Conservation (phyloP, 169 alveolate genomes). For the Ichthyophthirius multifiliis region DNA sequence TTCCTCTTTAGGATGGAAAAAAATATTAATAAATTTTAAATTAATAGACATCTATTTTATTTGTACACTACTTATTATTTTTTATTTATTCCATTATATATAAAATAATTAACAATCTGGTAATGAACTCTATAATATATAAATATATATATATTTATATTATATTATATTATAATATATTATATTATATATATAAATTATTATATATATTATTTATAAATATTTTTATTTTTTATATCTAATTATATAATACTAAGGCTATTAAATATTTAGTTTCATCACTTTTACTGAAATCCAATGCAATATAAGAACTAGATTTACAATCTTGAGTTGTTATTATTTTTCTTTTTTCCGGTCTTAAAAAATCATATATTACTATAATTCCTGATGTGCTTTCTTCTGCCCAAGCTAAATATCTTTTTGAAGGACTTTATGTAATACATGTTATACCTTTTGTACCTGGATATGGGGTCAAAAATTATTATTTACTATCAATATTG, state of each 20-base stretch:
- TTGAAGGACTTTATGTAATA: neutral
- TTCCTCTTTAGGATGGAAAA: constrained; percentile 44
- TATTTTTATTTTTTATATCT: neutral
- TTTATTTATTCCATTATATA: neutral
- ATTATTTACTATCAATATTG: neutral
- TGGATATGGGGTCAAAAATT: neutral
- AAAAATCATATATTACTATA: no score
- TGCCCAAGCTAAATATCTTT: neutral
- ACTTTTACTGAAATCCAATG: constrained; percentile 46
- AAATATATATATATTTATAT: no score
- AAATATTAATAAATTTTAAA: neutral
- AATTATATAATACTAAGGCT: constrained; percentile 11
- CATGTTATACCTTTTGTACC: neutral
- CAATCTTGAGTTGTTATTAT: constrained; percentile 6
- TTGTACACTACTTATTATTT: neutral
- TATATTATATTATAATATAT: no score
- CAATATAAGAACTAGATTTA: constrained; percentile 13
- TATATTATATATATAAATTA: no score
- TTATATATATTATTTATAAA: neutral
- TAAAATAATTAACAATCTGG: constrained; percentile 18
- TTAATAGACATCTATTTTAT: neutral
- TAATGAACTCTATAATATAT: constrained; percentile 18
- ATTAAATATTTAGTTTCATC: constrained; percentile 43
- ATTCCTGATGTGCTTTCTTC: neutral
- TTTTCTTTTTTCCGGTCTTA: neutral